Percentiles rank a stretch among this genome's conserved stretches.
phyloP scores from a whole-genome alignment of 164 flowering plant genomes.

The Liriodendron chinense region DNA sequence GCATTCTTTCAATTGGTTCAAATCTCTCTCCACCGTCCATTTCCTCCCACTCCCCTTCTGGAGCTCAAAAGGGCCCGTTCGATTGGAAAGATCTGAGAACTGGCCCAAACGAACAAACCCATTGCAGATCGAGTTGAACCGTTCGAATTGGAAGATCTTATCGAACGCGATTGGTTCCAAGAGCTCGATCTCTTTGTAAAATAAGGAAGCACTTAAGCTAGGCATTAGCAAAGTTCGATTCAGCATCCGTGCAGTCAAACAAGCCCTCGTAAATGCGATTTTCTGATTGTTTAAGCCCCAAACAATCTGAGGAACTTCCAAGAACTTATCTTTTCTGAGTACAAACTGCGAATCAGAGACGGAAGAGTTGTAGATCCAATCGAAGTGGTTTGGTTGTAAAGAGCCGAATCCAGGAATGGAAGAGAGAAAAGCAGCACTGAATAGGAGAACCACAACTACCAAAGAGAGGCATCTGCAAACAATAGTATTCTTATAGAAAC shows the following conservation, averaged over 20 bases:
- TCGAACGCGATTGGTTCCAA: slow-evolving; percentile 79
- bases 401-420: background rate
- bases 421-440: slow-evolving; percentile 7
- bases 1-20: slow-evolving; percentile 63
- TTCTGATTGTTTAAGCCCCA: slow-evolving; percentile 99
- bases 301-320: slow-evolving; percentile 92
- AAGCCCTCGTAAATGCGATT: slow-evolving; percentile 93
- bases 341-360: slow-evolving; percentile 19
- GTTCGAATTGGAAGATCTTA: slow-evolving; percentile 70
- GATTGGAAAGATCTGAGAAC: slow-evolving; percentile 51
- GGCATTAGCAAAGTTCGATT: slow-evolving; percentile 90
- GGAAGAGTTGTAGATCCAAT: slow-evolving; percentile 10
- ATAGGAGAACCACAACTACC: slow-evolving; percentile 16
- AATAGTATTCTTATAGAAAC: slow-evolving; percentile 29
- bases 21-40: slow-evolving; percentile 82
- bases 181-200: slow-evolving; percentile 80
- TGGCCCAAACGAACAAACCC: slow-evolving; percentile 79
- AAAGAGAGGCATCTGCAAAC: slow-evolving; percentile 52
- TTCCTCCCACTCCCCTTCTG: slow-evolving; percentile 88
- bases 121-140: slow-evolving; percentile 64
- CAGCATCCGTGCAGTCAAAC: slow-evolving; percentile 74
- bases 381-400: slow-evolving; percentile 4
- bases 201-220: slow-evolving; percentile 87
- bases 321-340: slow-evolving; percentile 49
- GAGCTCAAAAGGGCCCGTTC: slow-evolving; percentile 38